Percentiles rank a stretch among this genome's conserved stretches.
Conservation (phyloP, 2,329 filamentous ascomycete genomes). For the Ophiostoma ulmi region DNA sequence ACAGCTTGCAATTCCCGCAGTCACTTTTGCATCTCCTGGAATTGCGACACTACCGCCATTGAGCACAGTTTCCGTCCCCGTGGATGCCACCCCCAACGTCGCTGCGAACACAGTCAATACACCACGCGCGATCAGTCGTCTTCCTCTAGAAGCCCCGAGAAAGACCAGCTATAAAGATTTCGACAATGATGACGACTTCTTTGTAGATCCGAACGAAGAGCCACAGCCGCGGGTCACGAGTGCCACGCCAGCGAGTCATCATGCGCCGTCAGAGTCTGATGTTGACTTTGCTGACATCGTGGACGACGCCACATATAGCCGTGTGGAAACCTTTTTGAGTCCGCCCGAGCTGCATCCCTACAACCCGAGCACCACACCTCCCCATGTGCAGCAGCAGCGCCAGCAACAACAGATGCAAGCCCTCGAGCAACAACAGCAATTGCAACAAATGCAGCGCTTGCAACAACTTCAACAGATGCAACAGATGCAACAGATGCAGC, state of each 20-base stretch:
- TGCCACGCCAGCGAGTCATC: background rate
- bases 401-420: background rate
- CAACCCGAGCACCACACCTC: background rate
- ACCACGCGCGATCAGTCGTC: background rate
- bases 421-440: background rate
- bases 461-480: background rate
- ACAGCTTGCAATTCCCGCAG: background rate
- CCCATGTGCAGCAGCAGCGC: conserved; percentile 35
- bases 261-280: conserved; percentile 19
- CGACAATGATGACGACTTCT: conserved; percentile 23
- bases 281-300: conserved; percentile 24
- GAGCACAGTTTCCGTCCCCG: background rate
- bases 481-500: background rate
- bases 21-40: background rate
- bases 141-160: background rate
- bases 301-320: conserved; percentile 42
- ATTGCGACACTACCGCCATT: background rate
- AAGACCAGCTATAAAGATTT: conserved; percentile 24
- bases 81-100: background rate
- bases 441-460: background rate
- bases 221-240: background rate
- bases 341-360: conserved; percentile 37
- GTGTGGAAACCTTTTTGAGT: conserved; percentile 47
- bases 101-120: background rate
- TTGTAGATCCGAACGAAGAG: conserved; percentile 18